Conservation (phyloP, 139 green algal genomes). For the Volvox africanus region DNA sequence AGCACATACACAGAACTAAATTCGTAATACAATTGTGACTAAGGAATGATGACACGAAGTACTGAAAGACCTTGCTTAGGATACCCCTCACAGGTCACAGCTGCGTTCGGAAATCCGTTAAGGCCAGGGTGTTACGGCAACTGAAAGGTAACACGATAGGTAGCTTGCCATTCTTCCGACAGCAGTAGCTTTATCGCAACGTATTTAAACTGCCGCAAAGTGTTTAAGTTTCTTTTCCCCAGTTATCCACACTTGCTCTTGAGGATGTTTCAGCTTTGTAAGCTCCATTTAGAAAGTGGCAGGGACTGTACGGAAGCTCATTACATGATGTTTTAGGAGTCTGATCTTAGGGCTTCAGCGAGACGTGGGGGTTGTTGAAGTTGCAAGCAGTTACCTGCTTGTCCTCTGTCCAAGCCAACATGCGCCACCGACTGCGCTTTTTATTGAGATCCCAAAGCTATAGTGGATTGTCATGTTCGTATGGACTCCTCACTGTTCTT, state of each 20-base stretch:
- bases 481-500: not conserved
- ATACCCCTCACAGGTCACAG: no score
- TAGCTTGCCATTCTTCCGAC: no score
- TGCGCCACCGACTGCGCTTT: not conserved
- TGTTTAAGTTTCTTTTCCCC: not conserved
- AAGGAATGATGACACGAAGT: no score
- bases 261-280: not conserved
- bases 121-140: no score
- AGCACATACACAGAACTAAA: not conserved
- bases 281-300: not conserved
- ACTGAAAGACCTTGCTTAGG: no score
- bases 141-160: no score
- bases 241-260: not conserved
- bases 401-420: not conserved
- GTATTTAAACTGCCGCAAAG: not conserved
- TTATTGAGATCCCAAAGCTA: not conserved
- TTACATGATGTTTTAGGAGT: not conserved
- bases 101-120: no score
- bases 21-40: not conserved
- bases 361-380: not conserved
- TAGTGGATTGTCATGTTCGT: not conserved
- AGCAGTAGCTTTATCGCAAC: not conserved
- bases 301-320: not conserved
- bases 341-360: not conserved
- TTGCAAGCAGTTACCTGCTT: not conserved